Evolutionary conservation across 2,329 filamentous ascomycete genomes (phyloP), one percentile per base, ranked within the genome.

Genomic region (Aaosphaeria arxii): DNA sequence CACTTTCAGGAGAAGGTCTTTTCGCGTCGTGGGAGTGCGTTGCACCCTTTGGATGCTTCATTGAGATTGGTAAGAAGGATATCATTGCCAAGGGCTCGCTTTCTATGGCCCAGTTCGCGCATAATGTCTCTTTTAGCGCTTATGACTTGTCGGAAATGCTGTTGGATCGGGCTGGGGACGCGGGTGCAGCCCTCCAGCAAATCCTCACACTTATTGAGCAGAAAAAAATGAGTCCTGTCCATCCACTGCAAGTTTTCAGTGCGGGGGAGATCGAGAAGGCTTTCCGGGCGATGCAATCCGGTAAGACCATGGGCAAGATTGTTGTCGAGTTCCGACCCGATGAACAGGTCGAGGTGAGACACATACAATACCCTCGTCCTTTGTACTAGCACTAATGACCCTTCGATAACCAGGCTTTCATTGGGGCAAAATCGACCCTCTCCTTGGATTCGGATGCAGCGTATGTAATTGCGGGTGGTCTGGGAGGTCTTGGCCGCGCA

Each of bases 401-500:
- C 33, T 36, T 24, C 17, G 17, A 24, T 24, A 24, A 24, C 17
- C 17, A 24, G 17, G 17, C 17, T 24, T 24, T 24, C 17, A 24
- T 24, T 24, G 17, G 33, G 33, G 33, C 33, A 36, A n/a, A 40
- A 40, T 7, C 17, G 17, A 11, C 39, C 7, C 11, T 11, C 11
- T 40, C 30, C 6, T 50, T 52, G 30, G 42, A 50, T 30, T 24
- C 48, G 2, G 30, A 56, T 42, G 47, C 49, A 11, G 44, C 52
- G 4, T 57, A 51, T 42, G 5, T 57, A 7, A 39, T 57, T 11
- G 44, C 45, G 2, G 52, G 54, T 3, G 54, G 54, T 7, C 30
- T 55, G 7, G 50, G 54, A 7, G 50, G 54, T 24, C 28, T 51
- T 31, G 52, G 54, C 29, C 33, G 48, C 43, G 29, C 13, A 5